Evolutionary conservation across 371 early-diverging fungal genomes (phyloP), one percentile per base, ranked within the genome.

Genomic region (Syncephalis fuscata): DNA sequence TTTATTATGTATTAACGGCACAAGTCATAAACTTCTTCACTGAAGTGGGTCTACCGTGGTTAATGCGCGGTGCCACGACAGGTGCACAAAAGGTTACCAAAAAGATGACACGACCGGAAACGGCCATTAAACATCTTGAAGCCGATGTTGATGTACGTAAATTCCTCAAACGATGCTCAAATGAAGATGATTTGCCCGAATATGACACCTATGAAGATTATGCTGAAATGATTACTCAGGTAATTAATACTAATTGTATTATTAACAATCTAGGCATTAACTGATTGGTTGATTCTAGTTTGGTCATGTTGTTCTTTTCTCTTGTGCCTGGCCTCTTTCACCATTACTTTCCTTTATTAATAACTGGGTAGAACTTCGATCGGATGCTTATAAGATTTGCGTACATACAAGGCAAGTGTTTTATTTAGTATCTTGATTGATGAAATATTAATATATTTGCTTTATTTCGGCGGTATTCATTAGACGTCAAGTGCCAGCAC

Each of bases 141-240:
- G 45, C 50, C 21, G 51, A 54, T 21, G 47, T 26, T 2, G 65
- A 61, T 17, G 75, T 73, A 57, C 53, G 55, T 26, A 47, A 47
- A 9, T 68, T 76, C 36, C 58, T 74, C 59, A 60, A 65, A 36
- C 65, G 66, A 10, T 59, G 73, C 4, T 44, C 64, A 40, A 62
- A 58, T 37, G 67, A 78, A 46, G 67, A 65, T 9, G 73, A 53
- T n/a, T 59, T 82, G 48, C 79, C 80, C 7, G 74, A 67, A 39
- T 90, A 92, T 56, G 76, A 80, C 55, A 76, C 85, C 25, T 87
- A 80, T 49, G 78, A 78, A 32, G 92, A 92, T 56, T 90, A 89
- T 62, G 80, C 82, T 27, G 92, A 92, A 56, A 85, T 92, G 87
- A 78, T 81, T 39, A 76, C 81, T 44, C 89, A 89, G 67, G 78